Conservation (phyloP, 2,329 filamentous ascomycete genomes). For the Remersonia thermophila region DNA sequence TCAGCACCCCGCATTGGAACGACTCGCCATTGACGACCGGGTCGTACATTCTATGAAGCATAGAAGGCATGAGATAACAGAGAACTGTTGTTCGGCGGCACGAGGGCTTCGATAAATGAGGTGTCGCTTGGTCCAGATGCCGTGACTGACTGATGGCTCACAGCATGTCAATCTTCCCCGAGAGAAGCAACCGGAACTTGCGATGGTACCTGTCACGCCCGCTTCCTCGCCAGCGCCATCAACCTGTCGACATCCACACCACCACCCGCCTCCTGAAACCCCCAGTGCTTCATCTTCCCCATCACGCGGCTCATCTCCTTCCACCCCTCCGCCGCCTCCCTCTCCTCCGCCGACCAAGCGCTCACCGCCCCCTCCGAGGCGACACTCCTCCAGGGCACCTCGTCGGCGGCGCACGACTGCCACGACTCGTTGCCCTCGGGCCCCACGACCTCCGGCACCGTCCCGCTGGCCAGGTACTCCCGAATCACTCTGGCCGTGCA, state of each 20-base stretch:
- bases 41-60: no score
- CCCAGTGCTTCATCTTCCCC: neutral
- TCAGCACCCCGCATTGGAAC: no score
- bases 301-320: neutral
- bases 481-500: conserved; percentile 25
- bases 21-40: no score
- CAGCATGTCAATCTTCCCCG: no score
- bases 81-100: no score
- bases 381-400: conserved; percentile 8
- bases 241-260: neutral
- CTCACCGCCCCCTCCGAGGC: neutral
- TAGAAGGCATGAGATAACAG: no score
- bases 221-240: neutral
- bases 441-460: conserved; percentile 21
- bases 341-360: conserved; percentile 4
- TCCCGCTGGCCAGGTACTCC: conserved; percentile 25
- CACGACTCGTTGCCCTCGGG: conserved; percentile 8
- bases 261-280: neutral
- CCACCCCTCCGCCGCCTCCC: conserved; percentile 2
- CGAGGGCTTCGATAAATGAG: no score
- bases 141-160: no score
- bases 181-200: no score
- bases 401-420: conserved; percentile 12
- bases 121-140: no score
- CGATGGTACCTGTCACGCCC: no score